Evolutionary conservation across 108 stramenopile genomes (phyloP).

Genomic region (Fistulifera pelliculosa): DNA sequence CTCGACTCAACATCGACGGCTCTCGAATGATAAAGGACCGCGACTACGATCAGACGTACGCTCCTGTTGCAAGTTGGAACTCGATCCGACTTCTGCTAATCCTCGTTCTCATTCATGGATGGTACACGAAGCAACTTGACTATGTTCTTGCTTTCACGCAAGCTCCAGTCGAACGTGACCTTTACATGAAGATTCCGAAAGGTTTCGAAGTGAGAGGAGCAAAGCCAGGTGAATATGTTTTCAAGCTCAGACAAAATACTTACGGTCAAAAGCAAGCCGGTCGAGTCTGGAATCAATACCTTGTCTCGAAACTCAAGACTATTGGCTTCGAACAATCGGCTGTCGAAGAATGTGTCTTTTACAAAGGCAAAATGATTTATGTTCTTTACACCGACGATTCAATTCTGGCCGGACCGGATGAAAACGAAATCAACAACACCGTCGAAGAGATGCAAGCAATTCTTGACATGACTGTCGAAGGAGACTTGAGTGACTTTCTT

Average conservation of each 20-base stretch:
- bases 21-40: conserved; percentile 14
- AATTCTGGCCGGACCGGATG: conserved; percentile 26
- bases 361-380: conserved; percentile 25
- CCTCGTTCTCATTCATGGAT: conserved; percentile 10
- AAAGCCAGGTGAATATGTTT: conserved; percentile 20
- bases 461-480: conserved; percentile 27
- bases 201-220: conserved; percentile 21
- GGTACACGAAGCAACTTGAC: conserved; percentile 38
- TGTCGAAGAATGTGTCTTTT: conserved; percentile 43
- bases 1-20: conserved; percentile 25
- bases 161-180: conserved; percentile 22
- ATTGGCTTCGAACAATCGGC: conserved; percentile 29
- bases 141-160: conserved; percentile 35
- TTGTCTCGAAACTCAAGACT: conserved; percentile 10
- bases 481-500: conserved; percentile 36
- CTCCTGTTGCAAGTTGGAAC: conserved; percentile 37
- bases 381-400: conserved; percentile 39
- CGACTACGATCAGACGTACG: conserved; percentile 37
- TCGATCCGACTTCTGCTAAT: conserved; percentile 25
- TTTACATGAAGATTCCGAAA: conserved; percentile 38
- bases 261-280: conserved; percentile 34
- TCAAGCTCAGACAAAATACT: conserved; percentile 25
- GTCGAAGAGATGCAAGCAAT: conserved; percentile 19
- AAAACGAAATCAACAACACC: conserved; percentile 15
- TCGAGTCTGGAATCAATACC: conserved; percentile 28